phyloP scores from a whole-genome alignment of 2,329 filamentous ascomycete species.

The Trichophyton rubrum region DNA sequence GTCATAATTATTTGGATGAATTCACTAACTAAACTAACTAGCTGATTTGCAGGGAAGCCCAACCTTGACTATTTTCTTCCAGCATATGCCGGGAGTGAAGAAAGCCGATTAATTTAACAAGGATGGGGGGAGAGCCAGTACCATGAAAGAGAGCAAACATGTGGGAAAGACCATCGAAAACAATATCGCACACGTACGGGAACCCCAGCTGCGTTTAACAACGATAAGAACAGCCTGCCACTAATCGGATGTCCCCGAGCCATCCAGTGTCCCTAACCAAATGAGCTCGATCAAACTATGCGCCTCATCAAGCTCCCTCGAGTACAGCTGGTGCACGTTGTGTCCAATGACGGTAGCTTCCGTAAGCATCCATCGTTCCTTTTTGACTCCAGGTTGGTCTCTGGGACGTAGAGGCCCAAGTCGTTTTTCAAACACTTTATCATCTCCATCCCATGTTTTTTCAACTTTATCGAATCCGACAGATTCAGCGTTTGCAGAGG shows the following conservation, averaged over 20 bases:
- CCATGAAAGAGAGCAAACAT: background rate
- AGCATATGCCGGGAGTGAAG: too few relatives aligned
- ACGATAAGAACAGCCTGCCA: background rate
- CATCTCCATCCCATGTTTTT: slow-evolving; percentile 34
- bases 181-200: background rate
- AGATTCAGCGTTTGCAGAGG: slow-evolving; percentile 26
- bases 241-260: background rate
- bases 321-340: slow-evolving; percentile 34
- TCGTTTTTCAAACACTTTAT: slow-evolving; percentile 29
- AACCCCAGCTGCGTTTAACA: background rate
- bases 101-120: background rate
- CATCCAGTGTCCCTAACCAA: slow-evolving; percentile 21
- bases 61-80: too few relatives aligned
- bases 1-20: too few relatives aligned
- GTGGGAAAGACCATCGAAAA: background rate
- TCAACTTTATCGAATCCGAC: slow-evolving; percentile 33
- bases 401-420: slow-evolving; percentile 30
- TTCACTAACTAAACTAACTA: background rate
- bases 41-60: background rate
- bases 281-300: slow-evolving; percentile 34
- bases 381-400: slow-evolving; percentile 28
- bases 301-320: slow-evolving; percentile 28
- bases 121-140: background rate
- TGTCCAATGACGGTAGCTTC: slow-evolving; percentile 30
- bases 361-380: slow-evolving; percentile 31